These are phyloP conservation scores for Oryza nivara DNA, from an alignment of 176 grass and related monocot genomes.

Conservation along the genomic window DNA sequence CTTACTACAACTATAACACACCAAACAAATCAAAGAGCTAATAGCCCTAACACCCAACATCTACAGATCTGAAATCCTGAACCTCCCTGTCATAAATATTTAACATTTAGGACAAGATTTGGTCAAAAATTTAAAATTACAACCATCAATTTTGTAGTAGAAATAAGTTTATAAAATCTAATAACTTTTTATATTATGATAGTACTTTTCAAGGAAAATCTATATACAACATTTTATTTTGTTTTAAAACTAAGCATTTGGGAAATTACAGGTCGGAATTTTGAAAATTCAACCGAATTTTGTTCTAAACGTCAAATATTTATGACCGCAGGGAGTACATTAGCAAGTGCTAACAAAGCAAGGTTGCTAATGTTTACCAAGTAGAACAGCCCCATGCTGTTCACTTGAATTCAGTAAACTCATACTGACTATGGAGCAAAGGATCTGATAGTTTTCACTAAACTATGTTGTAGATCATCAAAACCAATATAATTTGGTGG, in stretches of 20 bases:
- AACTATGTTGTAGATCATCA: background rate
- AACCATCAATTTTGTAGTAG: too few species aligned
- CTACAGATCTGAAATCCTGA: background rate
- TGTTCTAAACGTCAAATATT: too few species aligned
- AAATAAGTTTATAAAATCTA: too few species aligned
- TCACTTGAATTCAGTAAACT: background rate
- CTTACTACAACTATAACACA: background rate
- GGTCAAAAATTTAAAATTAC: too few species aligned
- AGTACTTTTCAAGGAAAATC: too few species aligned
- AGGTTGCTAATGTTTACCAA: background rate
- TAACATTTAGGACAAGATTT: too few species aligned
- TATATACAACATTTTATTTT: too few species aligned
- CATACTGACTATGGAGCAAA: background rate
- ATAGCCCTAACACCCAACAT: background rate
- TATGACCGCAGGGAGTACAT: background rate
- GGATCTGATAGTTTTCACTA: background rate
- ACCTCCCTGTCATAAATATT: too few species aligned
- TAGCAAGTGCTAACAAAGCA: background rate
- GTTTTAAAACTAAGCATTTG: too few species aligned
- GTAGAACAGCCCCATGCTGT: background rate
- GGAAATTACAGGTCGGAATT: too few species aligned
- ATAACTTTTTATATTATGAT: too few species aligned
- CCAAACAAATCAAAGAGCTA: background rate
- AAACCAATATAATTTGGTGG: background rate
- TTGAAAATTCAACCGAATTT: too few species aligned